Evolutionary conservation across 495 filamentous ascomycete genomes (phyloP).

Genomic region (Podospora sp.): DNA sequence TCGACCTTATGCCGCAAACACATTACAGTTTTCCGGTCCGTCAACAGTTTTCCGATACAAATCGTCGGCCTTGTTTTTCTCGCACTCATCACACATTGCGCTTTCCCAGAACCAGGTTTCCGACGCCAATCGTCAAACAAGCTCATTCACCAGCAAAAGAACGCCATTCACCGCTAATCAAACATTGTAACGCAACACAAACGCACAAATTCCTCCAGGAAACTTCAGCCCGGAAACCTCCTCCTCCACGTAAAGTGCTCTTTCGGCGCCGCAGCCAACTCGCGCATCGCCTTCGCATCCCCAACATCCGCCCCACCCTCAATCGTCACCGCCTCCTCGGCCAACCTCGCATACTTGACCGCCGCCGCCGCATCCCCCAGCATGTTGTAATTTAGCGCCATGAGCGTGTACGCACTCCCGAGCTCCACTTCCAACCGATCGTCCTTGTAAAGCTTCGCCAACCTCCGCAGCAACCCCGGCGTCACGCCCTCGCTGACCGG

Average conservation of each 20-base stretch:
- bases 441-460: slow-evolving; percentile 29
- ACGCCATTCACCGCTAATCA: background rate
- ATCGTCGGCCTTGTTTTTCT: too few relatives aligned
- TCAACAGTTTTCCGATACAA: too few relatives aligned
- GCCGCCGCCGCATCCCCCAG: slow-evolving; percentile 31
- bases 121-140: too few relatives aligned
- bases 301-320: slow-evolving; percentile 29
- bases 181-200: background rate
- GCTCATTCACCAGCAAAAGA: too few relatives aligned
- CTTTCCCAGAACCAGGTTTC: too few relatives aligned
- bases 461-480: slow-evolving; percentile 26
- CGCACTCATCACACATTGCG: too few relatives aligned
- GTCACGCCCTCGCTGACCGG: slow-evolving; percentile 16
- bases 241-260: slow-evolving; percentile 32
- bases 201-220: background rate
- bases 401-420: slow-evolving; percentile 32
- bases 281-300: slow-evolving; percentile 30
- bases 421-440: slow-evolving; percentile 32
- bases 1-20: too few relatives aligned
- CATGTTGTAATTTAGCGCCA: slow-evolving; percentile 38
- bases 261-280: slow-evolving; percentile 21
- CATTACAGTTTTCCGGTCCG: too few relatives aligned
- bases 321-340: slow-evolving; percentile 32
- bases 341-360: slow-evolving; percentile 28
- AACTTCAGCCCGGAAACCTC: slow-evolving; percentile 13